Percentiles rank a stretch among this genome's conserved stretches.
These are phyloP conservation scores for Cardamine resedifolia DNA, from an alignment of 345 rosid genomes.

Conservation along the genomic window DNA sequence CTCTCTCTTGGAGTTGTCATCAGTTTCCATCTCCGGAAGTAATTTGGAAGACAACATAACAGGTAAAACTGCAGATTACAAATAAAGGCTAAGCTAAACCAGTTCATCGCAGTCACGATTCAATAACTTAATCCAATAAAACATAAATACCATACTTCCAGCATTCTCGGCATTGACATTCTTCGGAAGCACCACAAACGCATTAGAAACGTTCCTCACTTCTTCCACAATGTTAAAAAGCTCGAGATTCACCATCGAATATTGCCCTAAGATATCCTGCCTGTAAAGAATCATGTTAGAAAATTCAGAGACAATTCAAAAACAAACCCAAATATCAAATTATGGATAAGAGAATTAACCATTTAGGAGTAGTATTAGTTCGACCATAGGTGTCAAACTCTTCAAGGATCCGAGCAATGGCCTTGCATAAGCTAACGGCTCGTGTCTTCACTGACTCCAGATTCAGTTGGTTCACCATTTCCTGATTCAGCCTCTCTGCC, in stretches of 20 bases:
- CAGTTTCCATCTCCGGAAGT: constrained; percentile 91
- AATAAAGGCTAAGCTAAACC: constrained; percentile 5
- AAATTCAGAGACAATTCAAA: not conserved
- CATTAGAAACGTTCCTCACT: constrained; percentile 75
- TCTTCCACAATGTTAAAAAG: constrained; percentile 89
- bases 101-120: not conserved
- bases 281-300: constrained; percentile 43
- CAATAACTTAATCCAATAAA: not conserved
- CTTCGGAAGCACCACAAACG: constrained; percentile 83
- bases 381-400: constrained; percentile 72
- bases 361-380: constrained; percentile 82
- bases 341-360: constrained; percentile 40
- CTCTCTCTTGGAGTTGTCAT: constrained; percentile 78
- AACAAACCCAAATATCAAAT: not conserved
- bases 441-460: constrained; percentile 77
- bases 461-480: constrained; percentile 66
- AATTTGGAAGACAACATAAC: constrained; percentile 94
- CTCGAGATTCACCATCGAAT: constrained; percentile 93
- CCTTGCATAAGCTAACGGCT: constrained; percentile 73
- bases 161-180: constrained; percentile 89
- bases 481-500: constrained; percentile 71
- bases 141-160: constrained; percentile 47
- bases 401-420: constrained; percentile 88
- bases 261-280: constrained; percentile 90
- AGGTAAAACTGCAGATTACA: constrained; percentile 64